Base-by-base conservation (phyloP, 2,329 filamentous ascomycete genomes). In the Aspergillus novoparasiticus region DNA sequence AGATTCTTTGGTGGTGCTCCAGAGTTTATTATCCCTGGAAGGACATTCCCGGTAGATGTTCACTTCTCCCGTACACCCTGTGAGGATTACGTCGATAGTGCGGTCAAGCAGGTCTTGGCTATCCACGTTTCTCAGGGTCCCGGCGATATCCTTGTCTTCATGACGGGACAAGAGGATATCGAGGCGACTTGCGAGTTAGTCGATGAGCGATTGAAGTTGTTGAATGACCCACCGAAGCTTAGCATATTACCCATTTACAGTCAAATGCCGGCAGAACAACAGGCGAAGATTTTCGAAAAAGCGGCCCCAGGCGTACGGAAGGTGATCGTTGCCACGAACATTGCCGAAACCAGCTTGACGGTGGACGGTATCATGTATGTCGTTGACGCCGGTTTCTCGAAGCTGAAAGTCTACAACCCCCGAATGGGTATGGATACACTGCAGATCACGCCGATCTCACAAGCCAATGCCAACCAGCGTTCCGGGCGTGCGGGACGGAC, bases 341-440 rank as follows among this genome's bases (percentile, higher is more conserved):
- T 99, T 78, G 95, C 95, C 2, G 95, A 99, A 78, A 99, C 95
- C 0, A 97, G 93, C 84, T 83, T 99, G 80, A 99, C 95, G 0
- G 95, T 99, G 6, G 95, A 99, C 74, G 95, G 95, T 68, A 99
- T 99, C 79, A 98, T 98, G 90, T 99, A 97, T 72, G 95, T 99
- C 26, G 95, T 99, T 5, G 95, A 99, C 76, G 89, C 92, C 1
- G 95, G 95, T 0, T 99, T 94, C 78, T 96, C 93, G 2, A 99
- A 99, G 77, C 87, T 98, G 75, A 99, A 99, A 76, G 95, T 99
- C 5, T 99, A 98, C 80, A 99, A 99, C 72, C 94, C 95, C 6
- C 91, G 94, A 59, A 98, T 99, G 93, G 95, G 95, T 62, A 99
- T 99, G 95, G 95, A 99, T 73, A 97, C 94, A 0, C 86, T 99